These are phyloP conservation scores for Penicillium sp. DNA, from an alignment of 2,329 filamentous ascomycete genomes.

Conservation along the genomic window DNA sequence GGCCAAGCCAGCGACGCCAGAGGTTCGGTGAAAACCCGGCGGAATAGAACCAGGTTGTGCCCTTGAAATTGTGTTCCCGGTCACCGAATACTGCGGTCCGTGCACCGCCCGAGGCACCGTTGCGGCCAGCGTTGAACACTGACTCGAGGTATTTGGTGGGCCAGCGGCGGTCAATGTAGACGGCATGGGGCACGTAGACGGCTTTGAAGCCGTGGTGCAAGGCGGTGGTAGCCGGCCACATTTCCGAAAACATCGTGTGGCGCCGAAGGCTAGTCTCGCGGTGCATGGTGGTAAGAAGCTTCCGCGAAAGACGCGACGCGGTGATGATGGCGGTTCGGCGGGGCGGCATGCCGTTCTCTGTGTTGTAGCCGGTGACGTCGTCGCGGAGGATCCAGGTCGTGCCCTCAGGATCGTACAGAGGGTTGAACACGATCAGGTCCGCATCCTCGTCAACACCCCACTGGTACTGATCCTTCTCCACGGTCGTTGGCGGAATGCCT, in stretches of 20 bases:
- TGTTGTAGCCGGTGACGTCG: slow-evolving; percentile 82
- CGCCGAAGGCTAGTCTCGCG: slow-evolving; percentile 79
- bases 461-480: slow-evolving; percentile 74
- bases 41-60: slow-evolving; percentile 90
- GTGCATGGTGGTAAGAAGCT: slow-evolving; percentile 83
- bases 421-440: slow-evolving; percentile 87
- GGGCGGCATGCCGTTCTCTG: slow-evolving; percentile 58
- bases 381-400: slow-evolving; percentile 81
- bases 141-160: slow-evolving; percentile 72
- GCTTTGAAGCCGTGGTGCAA: slow-evolving; percentile 92
- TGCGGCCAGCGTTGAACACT: slow-evolving; percentile 75
- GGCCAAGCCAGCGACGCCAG: slow-evolving; percentile 82
- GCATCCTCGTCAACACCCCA: slow-evolving; percentile 92
- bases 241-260: slow-evolving; percentile 90
- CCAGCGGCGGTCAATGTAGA: slow-evolving; percentile 86
- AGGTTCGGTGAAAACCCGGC: slow-evolving; percentile 76
- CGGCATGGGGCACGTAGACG: slow-evolving; percentile 83
- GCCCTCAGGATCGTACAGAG: slow-evolving; percentile 83
- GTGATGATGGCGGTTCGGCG: slow-evolving; percentile 88
- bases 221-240: slow-evolving; percentile 88
- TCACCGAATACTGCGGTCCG: slow-evolving; percentile 74
- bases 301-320: slow-evolving; percentile 75
- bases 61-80: slow-evolving; percentile 82
- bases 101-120: slow-evolving; percentile 71
- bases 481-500: slow-evolving; percentile 65